Evolutionary conservation across 305 asterid species (phyloP).

Genomic region (Fraxinus sp.): DNA sequence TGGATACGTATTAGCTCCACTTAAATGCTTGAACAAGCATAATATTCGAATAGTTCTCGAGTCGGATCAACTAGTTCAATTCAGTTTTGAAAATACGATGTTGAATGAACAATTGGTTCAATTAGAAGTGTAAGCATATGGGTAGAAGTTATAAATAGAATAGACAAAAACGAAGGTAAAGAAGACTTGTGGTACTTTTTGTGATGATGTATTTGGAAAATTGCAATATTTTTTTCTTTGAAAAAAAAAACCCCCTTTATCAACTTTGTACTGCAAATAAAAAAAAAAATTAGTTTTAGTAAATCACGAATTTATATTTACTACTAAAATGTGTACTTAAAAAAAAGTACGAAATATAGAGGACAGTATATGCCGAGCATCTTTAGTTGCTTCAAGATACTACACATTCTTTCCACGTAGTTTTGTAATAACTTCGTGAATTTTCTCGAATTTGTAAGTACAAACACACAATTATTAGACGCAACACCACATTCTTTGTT

Average conservation of each 20-base stretch:
- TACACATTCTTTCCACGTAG: too few species aligned
- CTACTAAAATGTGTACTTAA: background rate
- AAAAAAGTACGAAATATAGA: background rate
- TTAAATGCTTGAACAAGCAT: background rate
- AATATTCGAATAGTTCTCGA: background rate
- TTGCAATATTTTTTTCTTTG: too few species aligned
- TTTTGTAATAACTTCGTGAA: too few species aligned
- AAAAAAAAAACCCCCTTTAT: background rate
- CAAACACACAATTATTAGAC: too few species aligned
- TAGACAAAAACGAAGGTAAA: background rate
- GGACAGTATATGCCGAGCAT: background rate
- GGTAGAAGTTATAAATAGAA: background rate
- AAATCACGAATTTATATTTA: too few species aligned
- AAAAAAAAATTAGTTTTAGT: too few species aligned
- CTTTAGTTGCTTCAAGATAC: too few species aligned
- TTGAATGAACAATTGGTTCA: too few species aligned
- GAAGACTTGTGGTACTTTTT: background rate
- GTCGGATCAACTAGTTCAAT: background rate
- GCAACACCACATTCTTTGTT: too few species aligned
- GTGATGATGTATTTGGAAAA: too few species aligned
- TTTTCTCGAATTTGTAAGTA: too few species aligned
- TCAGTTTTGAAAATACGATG: background rate
- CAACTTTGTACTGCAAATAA: background rate
- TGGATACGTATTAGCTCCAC: background rate
- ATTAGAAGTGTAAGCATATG: background rate